phyloP scores from a whole-genome alignment of 2,329 filamentous ascomycete species.

The Aureobasidium sp. region DNA sequence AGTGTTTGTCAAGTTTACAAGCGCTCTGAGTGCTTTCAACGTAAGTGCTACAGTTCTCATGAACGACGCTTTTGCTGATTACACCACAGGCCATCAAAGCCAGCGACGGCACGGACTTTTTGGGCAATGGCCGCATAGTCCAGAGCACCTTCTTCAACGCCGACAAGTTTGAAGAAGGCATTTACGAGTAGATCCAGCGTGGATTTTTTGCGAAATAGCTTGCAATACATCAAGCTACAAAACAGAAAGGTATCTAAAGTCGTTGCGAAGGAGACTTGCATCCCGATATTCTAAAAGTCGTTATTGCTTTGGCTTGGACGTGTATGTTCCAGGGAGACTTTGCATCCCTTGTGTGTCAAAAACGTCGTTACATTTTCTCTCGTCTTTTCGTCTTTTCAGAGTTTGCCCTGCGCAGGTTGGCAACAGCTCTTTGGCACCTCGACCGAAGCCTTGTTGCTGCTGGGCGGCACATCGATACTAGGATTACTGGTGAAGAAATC shows the following conservation, averaged over 20 bases:
- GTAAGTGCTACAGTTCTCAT: slow-evolving; percentile 45
- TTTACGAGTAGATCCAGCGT: slow-evolving; percentile 35
- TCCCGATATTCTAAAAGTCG: not conserved
- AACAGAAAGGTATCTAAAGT: slow-evolving; percentile 2
- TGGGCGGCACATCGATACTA: slow-evolving; percentile 46
- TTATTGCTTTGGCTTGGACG: not conserved
- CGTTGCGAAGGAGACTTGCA: slow-evolving; percentile 4
- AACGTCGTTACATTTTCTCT: not conserved
- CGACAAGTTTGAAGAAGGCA: slow-evolving; percentile 71
- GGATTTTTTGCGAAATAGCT: not conserved
- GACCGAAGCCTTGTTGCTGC: slow-evolving; percentile 9
- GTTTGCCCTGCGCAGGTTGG: slow-evolving; percentile 5
- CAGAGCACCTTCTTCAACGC: slow-evolving; percentile 73
- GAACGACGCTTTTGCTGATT: slow-evolving; percentile 13
- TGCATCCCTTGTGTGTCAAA: not conserved
- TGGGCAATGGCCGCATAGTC: slow-evolving; percentile 64
- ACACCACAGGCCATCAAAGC: slow-evolving; percentile 71
- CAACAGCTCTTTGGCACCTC: slow-evolving; percentile 10
- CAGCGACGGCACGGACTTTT: slow-evolving; percentile 79
- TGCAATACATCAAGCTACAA: not conserved
- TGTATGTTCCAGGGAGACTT: not conserved
- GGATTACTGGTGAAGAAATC: slow-evolving; percentile 51
- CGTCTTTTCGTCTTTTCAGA: not conserved
- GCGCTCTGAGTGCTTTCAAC: slow-evolving; percentile 72
- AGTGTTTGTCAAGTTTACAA: slow-evolving; percentile 93